Evolutionary conservation across 2,329 filamentous ascomycete species (phyloP).

Genomic region (Byssothecium circinans): DNA sequence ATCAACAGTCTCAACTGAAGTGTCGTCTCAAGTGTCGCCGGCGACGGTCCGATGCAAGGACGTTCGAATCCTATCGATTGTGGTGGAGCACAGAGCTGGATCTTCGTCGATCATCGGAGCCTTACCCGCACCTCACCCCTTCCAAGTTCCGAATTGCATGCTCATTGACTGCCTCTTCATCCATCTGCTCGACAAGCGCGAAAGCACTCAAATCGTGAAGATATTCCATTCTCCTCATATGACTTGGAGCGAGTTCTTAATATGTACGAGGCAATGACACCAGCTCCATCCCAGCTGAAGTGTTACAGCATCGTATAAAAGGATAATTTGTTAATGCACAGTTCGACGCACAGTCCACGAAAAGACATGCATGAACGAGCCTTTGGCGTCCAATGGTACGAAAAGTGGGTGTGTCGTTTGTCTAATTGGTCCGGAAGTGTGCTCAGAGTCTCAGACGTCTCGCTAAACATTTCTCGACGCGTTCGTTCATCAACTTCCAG

Average conservation of each 20-base stretch:
- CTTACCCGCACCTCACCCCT: background rate
- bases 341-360: slow-evolving; percentile 3
- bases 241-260: background rate
- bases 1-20: background rate
- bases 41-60: background rate
- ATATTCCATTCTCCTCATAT: background rate
- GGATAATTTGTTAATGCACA: no score
- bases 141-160: background rate
- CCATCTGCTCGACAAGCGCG: background rate
- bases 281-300: background rate
- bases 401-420: slow-evolving; percentile 3
- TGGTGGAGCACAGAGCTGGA: background rate
- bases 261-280: background rate
- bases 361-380: background rate
- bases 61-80: background rate
- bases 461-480: background rate
- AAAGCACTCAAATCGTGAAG: background rate
- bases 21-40: background rate
- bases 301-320: slow-evolving; percentile 1
- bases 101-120: slow-evolving; percentile 1
- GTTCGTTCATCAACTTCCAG: slow-evolving; percentile 23
- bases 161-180: no score
- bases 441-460: background rate
- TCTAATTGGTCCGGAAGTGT: slow-evolving; percentile 11
- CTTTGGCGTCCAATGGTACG: slow-evolving; percentile 7